Conservation (phyloP, 345 rosid species). For the Schrenkiella parvula region DNA sequence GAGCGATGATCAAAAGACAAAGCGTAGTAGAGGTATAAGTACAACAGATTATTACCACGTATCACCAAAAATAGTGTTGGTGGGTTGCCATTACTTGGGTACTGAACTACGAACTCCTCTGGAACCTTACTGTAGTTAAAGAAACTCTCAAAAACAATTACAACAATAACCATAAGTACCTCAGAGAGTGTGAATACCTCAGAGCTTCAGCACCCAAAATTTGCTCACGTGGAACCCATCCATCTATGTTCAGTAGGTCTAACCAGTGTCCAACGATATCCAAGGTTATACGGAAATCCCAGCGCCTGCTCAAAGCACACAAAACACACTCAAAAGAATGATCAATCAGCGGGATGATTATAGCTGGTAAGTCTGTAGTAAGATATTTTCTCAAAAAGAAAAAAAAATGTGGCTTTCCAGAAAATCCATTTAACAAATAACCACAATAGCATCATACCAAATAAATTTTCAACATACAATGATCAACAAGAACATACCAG, state of each 20-base stretch:
- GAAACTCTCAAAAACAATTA: constrained; percentile 18
- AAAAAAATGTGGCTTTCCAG: neutral
- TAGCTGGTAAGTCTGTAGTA: constrained; percentile 17
- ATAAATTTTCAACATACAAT: neutral
- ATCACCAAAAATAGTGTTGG: constrained; percentile 90
- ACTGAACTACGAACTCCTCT: constrained; percentile 82
- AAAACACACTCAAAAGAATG: neutral
- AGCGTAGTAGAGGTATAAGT: too few species aligned
- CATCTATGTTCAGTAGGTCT: constrained; percentile 89
- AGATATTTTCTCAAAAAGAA: neutral
- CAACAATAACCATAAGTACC: constrained; percentile 8
- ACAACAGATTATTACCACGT: constrained; percentile 45
- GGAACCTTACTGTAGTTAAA: constrained; percentile 84
- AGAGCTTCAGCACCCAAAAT: constrained; percentile 96
- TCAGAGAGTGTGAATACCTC: constrained; percentile 46
- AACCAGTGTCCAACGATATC: constrained; percentile 99
- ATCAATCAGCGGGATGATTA: constrained; percentile 1
- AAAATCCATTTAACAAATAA: constrained; percentile 10
- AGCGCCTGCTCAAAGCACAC: constrained; percentile 59
- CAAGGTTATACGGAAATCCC: constrained; percentile 84
- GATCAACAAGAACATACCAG: constrained; percentile 54
- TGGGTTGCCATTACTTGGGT: constrained; percentile 93
- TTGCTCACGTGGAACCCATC: constrained; percentile 99
- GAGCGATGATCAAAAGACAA: neutral
- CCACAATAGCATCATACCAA: neutral